phyloP scores from a whole-genome alignment of 2,329 filamentous ascomycete species.

The Fusarium chuoi region DNA sequence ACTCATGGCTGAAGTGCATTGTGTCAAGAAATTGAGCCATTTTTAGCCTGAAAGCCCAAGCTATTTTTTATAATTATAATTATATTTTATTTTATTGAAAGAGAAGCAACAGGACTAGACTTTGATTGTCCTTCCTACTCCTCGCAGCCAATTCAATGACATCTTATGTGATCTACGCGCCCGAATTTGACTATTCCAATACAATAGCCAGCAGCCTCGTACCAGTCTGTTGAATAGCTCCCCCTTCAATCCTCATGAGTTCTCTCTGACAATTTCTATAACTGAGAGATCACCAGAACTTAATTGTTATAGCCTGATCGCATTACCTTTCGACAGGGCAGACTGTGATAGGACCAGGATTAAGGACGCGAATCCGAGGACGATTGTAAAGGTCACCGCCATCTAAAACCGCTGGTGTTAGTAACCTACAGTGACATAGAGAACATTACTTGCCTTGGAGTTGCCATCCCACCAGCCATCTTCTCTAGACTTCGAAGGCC shows the following conservation, averaged over 20 bases:
- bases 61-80: not conserved
- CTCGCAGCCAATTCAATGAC: not conserved
- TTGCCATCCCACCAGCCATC: not conserved
- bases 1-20: not conserved
- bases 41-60: not conserved
- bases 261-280: accelerated
- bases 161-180: not conserved
- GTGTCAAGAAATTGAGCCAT: not conserved
- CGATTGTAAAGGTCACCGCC: not conserved
- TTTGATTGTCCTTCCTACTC: not conserved
- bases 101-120: accelerated
- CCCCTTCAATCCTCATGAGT: not conserved
- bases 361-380: not conserved
- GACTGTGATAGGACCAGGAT: not conserved
- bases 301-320: accelerated
- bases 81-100: not conserved
- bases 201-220: not conserved
- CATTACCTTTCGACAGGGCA: not conserved
- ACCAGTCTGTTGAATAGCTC: too few relatives aligned
- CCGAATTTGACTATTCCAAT: not conserved
- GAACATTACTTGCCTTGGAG: not conserved
- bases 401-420: not conserved
- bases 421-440: accelerated
- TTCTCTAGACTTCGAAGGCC: not conserved
- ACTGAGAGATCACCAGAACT: accelerated